Conservation (phyloP, 2,329 filamentous ascomycete species). For the Diaporthe citri region DNA sequence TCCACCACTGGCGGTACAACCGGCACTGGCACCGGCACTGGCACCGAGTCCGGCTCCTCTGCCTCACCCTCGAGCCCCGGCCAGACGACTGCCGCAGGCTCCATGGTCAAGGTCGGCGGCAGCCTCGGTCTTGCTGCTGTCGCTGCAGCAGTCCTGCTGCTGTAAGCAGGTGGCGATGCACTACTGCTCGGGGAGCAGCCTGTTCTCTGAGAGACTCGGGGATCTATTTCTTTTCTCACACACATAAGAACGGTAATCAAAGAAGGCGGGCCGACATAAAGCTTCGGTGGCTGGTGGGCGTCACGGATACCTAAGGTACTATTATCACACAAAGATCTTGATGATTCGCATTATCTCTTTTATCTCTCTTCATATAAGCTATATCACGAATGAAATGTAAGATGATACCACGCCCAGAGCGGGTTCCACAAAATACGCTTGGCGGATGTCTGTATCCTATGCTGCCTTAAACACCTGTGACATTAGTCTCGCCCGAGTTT, state of each 20-base stretch:
- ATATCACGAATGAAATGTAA: conserved; percentile 5
- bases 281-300: conserved; percentile 22
- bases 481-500: not conserved
- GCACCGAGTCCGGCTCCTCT: not conserved
- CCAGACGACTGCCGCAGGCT: conserved; percentile 45
- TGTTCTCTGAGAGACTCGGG: not conserved
- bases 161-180: conserved; percentile 48
- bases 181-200: not conserved
- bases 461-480: not conserved
- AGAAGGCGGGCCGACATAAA: conserved; percentile 21
- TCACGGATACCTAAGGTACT: conserved; percentile 23
- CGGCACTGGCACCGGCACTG: conserved; percentile 39
- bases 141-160: conserved; percentile 56
- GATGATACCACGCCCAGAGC: conserved; percentile 22
- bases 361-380: not conserved
- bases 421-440: not conserved
- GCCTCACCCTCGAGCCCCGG: conserved; percentile 36
- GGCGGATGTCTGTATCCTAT: too few relatives aligned
- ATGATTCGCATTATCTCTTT: not conserved
- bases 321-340: conserved; percentile 25
- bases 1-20: conserved; percentile 42
- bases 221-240: not conserved
- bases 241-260: conserved; percentile 28
- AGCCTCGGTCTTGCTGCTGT: conserved; percentile 59
- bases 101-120: conserved; percentile 55